phyloP scores from a whole-genome alignment of 345 rosid species.

The Eucalyptus regnans region DNA sequence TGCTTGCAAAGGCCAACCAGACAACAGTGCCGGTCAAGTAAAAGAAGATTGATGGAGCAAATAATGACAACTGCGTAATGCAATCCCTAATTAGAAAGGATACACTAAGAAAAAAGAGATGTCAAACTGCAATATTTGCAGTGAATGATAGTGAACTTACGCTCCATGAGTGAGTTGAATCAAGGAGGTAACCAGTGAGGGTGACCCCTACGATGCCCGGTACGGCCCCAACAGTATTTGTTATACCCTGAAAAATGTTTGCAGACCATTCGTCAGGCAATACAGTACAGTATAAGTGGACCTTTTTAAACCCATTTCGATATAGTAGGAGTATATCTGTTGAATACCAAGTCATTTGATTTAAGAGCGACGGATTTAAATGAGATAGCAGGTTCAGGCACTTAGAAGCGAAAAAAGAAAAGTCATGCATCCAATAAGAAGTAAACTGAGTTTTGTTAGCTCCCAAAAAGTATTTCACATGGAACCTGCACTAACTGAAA shows the following conservation, averaged over 20 bases:
- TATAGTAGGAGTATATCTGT: background rate
- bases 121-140: background rate
- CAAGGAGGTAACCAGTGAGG: constrained; percentile 86
- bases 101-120: background rate
- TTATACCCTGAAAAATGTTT: constrained; percentile 51
- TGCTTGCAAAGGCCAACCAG: constrained; percentile 84
- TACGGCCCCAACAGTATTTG: constrained; percentile 84
- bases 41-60: constrained; percentile 89
- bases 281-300: background rate
- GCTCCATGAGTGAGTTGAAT: constrained; percentile 92
- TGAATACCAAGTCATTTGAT: background rate
- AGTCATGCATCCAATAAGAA: background rate
- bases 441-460: background rate
- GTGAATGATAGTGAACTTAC: constrained; percentile 36
- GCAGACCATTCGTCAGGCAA: background rate
- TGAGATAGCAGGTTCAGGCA: background rate
- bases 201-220: constrained; percentile 93
- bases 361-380: background rate
- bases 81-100: background rate
- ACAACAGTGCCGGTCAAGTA: constrained; percentile 81
- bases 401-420: background rate
- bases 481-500: background rate
- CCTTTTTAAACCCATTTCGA: background rate
- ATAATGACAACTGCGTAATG: constrained; percentile 51
- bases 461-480: background rate